phyloP scores from a whole-genome alignment of 495 filamentous ascomycete genomes.

The Xylaria venustula region DNA sequence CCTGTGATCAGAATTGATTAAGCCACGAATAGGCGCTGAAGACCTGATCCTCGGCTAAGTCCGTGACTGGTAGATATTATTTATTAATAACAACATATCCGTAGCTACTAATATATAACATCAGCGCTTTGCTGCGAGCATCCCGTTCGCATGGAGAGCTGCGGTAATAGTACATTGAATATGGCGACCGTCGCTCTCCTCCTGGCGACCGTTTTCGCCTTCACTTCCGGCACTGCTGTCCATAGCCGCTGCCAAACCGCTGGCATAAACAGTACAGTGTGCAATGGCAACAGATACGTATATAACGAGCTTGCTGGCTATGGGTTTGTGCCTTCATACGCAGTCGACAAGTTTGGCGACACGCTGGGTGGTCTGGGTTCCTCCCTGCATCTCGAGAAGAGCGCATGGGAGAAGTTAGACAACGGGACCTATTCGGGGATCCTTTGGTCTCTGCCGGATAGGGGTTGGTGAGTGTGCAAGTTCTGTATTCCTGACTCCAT shows the following conservation, averaged over 20 bases:
- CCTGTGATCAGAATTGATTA: no score
- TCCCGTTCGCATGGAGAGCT: background rate
- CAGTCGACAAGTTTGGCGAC: slow-evolving; percentile 69
- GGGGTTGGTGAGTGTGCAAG: slow-evolving; percentile 56
- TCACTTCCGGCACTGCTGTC: slow-evolving; percentile 14
- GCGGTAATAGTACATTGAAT: background rate
- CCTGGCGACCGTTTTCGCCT: slow-evolving; percentile 6
- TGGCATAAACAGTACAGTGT: slow-evolving; percentile 36
- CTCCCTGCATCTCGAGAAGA: slow-evolving; percentile 61
- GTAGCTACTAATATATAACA: no score
- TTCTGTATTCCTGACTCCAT: slow-evolving; percentile 9
- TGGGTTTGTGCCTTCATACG: slow-evolving; percentile 59
- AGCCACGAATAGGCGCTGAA: no score
- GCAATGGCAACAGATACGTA: slow-evolving; percentile 62
- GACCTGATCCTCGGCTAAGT: no score
- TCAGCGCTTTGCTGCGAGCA: no score
- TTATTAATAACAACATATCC: no score
- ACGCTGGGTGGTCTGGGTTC: slow-evolving; percentile 70
- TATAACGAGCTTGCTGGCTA: slow-evolving; percentile 73
- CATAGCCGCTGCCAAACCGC: background rate
- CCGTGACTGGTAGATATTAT: no score
- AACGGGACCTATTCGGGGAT: slow-evolving; percentile 60
- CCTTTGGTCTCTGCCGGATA: slow-evolving; percentile 66
- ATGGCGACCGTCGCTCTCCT: slow-evolving; percentile 17
- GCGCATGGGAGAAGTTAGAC: slow-evolving; percentile 59